A percentile compares a stretch with the other conserved stretches of the same genome.
These are phyloP conservation scores for Ceratobasidium sp. DNA, from an alignment of 1,284 basidiomycete genomes.

Conservation along the genomic window DNA sequence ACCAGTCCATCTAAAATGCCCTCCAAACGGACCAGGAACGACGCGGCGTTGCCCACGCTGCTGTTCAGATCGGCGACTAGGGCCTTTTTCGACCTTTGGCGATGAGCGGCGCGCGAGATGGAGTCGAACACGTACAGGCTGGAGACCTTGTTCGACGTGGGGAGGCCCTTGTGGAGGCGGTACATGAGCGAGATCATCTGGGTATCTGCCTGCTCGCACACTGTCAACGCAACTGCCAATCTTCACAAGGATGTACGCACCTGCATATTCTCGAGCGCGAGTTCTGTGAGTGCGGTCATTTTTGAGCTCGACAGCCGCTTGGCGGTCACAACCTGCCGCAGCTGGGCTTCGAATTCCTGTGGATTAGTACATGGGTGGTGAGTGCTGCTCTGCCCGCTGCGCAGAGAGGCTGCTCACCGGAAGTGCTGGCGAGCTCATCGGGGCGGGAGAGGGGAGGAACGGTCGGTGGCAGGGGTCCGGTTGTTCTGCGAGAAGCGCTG, in stretches of 20 bases:
- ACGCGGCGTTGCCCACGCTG: constrained; percentile 75
- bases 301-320: constrained; percentile 87
- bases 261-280: constrained; percentile 76
- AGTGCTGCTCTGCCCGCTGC: background rate
- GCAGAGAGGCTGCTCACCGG: background rate
- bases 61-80: constrained; percentile 65
- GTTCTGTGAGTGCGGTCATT: constrained; percentile 77
- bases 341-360: constrained; percentile 79
- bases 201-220: constrained; percentile 72
- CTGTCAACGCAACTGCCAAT: constrained; percentile 31
- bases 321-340: constrained; percentile 81
- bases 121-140: constrained; percentile 93
- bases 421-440: constrained; percentile 5
- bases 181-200: constrained; percentile 86
- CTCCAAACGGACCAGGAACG: constrained; percentile 86
- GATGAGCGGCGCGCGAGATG: constrained; percentile 76
- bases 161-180: constrained; percentile 81
- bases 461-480: background rate
- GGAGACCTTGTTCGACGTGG: constrained; percentile 73
- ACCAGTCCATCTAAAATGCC: constrained; percentile 85
- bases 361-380: background rate
- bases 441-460: background rate
- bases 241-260: constrained; percentile 57
- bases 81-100: constrained; percentile 69
- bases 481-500: constrained; percentile 5